Evolutionary conservation across 257 asterid genomes (phyloP).

Genomic region (Solanum appendiculatum): DNA sequence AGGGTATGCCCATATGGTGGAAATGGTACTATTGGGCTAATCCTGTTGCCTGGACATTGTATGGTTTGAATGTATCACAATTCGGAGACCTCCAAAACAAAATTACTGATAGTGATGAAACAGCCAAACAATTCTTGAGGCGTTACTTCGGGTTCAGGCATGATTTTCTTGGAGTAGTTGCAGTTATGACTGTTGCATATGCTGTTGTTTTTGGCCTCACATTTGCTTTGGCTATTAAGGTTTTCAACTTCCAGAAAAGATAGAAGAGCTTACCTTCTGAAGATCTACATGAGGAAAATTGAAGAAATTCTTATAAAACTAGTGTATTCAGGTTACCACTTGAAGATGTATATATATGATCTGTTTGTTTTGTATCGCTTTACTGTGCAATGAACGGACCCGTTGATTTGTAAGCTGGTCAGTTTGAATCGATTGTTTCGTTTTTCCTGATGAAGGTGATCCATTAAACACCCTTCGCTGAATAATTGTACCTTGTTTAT

Average conservation of each 20-base stretch:
- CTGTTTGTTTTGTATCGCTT: too few species aligned
- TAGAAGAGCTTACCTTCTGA: not conserved
- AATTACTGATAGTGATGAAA: not conserved
- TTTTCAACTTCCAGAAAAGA: not conserved
- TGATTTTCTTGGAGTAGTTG: not conserved
- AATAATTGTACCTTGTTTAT: not conserved
- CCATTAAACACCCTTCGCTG: not conserved
- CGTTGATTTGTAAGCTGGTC: too few species aligned
- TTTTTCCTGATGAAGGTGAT: not conserved
- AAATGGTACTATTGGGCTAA: not conserved
- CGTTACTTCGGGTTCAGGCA: not conserved
- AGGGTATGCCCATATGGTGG: not conserved
- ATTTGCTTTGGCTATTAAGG: not conserved
- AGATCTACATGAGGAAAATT: not conserved
- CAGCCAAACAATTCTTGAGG: not conserved
- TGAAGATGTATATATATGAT: not conserved
- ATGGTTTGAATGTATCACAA: not conserved
- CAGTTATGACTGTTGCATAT: not conserved
- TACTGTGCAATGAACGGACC: too few species aligned
- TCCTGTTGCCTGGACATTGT: not conserved
- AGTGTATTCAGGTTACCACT: not conserved
- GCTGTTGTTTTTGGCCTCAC: not conserved
- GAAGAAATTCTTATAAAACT: not conserved
- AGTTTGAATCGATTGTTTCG: not conserved
- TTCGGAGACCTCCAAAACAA: not conserved